These are phyloP conservation scores for Vitis hybrid DNA, from an alignment of 177 flowering plant species.

Conservation along the genomic window DNA sequence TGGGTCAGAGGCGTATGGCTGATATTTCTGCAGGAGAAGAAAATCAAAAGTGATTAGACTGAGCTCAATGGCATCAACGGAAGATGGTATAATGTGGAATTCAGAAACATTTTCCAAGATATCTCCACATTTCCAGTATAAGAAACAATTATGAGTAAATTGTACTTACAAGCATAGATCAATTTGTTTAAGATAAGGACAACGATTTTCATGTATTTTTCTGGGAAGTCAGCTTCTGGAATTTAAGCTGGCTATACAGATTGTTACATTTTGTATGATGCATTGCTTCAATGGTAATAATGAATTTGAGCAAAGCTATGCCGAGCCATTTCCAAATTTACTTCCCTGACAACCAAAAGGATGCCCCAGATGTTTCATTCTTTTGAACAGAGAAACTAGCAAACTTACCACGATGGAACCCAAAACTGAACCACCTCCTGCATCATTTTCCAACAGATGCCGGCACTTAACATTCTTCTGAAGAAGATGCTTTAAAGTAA, in stretches of 20 bases:
- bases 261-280: not conserved
- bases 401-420: constrained; percentile 79
- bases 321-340: not conserved
- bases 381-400: not conserved
- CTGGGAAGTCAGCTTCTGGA: too few relatives aligned
- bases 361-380: too few relatives aligned
- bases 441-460: constrained; percentile 86
- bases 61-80: too few relatives aligned
- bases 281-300: not conserved
- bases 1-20: constrained; percentile 79
- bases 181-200: too few relatives aligned
- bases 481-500: constrained; percentile 77
- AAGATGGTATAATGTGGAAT: too few relatives aligned
- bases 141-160: too few relatives aligned
- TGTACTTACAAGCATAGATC: too few relatives aligned
- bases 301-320: not conserved
- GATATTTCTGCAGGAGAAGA: constrained; percentile 63
- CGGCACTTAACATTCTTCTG: constrained; percentile 85
- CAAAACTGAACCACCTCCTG: constrained; percentile 93
- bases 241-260: too few relatives aligned
- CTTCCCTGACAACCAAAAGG: not conserved
- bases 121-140: too few relatives aligned
- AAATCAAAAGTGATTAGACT: not conserved
- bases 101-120: too few relatives aligned
- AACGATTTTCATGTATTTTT: too few relatives aligned